Evolutionary conservation across 2,329 filamentous ascomycete genomes (phyloP).

Genomic region (Biscogniauxia sp.): DNA sequence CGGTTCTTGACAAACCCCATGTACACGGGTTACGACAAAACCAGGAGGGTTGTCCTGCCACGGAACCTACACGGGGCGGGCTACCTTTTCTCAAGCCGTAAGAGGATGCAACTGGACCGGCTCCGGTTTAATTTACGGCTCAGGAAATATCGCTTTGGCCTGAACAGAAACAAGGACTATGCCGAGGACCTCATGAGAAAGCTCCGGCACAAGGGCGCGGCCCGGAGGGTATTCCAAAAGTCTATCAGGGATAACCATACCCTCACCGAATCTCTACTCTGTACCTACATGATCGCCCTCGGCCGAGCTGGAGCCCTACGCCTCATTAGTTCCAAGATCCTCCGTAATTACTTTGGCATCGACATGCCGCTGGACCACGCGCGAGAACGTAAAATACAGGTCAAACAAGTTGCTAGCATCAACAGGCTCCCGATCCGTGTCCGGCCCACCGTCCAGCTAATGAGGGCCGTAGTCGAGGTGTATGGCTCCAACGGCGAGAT

Average conservation of each 20-base stretch:
- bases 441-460: slow-evolving; percentile 55
- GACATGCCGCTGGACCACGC: slow-evolving; percentile 6
- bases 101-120: slow-evolving; percentile 20
- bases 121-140: slow-evolving; percentile 16
- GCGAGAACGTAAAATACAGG: neutral
- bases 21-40: slow-evolving; percentile 46
- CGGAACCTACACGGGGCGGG: slow-evolving; percentile 36
- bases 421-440: slow-evolving; percentile 16
- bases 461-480: slow-evolving; percentile 65
- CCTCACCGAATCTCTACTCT: slow-evolving; percentile 40
- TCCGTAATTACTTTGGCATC: slow-evolving; percentile 31
- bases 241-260: slow-evolving; percentile 26
- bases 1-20: slow-evolving; percentile 45
- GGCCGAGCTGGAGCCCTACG: slow-evolving; percentile 37
- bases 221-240: slow-evolving; percentile 31
- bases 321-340: slow-evolving; percentile 32
- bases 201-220: slow-evolving; percentile 27
- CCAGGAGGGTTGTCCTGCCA: slow-evolving; percentile 38
- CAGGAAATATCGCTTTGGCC: slow-evolving; percentile 27
- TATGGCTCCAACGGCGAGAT: slow-evolving; percentile 68
- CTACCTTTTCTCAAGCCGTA: slow-evolving; percentile 1
- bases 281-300: slow-evolving; percentile 41
- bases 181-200: slow-evolving; percentile 31
- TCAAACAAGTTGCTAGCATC: neutral
- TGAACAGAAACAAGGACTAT: slow-evolving; percentile 26